Base-by-base conservation (phyloP, 208 protist genomes). In the Wallacemonas sp. region DNA sequence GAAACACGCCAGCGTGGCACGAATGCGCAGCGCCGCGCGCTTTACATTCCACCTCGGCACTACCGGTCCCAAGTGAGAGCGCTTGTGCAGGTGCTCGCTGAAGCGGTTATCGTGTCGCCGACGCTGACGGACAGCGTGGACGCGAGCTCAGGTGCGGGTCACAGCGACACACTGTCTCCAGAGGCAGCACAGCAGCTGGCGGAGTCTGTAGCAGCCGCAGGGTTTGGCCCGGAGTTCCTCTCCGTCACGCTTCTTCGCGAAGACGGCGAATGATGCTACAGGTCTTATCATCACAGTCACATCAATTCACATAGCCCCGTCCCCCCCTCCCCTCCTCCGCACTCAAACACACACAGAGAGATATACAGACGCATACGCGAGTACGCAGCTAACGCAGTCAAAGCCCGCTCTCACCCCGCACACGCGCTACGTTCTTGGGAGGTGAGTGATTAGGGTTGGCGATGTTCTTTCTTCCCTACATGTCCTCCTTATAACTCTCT, bases 201-300 rank as follows among this genome's bases (percentile, higher is more conserved):
- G 8, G 67, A 81, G 63, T 54, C 66, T 4, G 83, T 89, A 79
- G 58, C 71, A 13, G 52, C 34, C 12, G 67, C 78, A 10, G 85
- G 85, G 0, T 83, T 85, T 2, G 85, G 78, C 3, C 41, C 78
- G 0, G 78, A 79, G 58, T 94, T 83, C 59, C 73, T 94, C 38
- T 65, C 79, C 38, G 74, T 76, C 3, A 72, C 85, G 2, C 54
- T 91, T 19, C n/a, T 57, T 32, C 13, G 17, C 3, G 17, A 6
- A 5, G 39, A 45, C 39, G 39, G 22, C 39, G 39, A 6, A 19
- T n/a, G n/a, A n/a, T n/a, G n/a, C n/a, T n/a, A n/a, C 30, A 8
- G 0, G 24, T 50, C n/a, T 41, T 15, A 12, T 44, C 19, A 8
- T 24, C 38, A 54, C 8, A 66, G 44, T 29, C 37, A 66, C 41